phyloP scores from a whole-genome alignment of 139 green algal genomes.

The Micromonas commoda region DNA sequence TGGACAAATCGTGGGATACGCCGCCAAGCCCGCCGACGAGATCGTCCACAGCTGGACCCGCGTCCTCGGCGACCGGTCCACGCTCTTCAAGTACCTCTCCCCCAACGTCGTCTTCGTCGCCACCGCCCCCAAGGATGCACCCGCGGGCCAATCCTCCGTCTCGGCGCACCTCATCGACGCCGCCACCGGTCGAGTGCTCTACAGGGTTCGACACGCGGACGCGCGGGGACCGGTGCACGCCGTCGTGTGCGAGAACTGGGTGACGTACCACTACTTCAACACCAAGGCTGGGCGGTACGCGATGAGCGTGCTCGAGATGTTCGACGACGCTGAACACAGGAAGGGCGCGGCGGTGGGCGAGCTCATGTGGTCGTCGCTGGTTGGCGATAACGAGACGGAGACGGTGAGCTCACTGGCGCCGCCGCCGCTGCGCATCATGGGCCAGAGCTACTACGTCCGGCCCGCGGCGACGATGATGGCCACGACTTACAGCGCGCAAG shows the following conservation, averaged over 20 bases:
- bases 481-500: constrained; percentile 59
- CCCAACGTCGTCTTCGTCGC: constrained; percentile 83
- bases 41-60: constrained; percentile 64
- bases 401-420: constrained; percentile 47
- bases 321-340: constrained; percentile 50
- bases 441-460: constrained; percentile 52
- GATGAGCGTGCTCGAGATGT: constrained; percentile 72
- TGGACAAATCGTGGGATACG: constrained; percentile 46
- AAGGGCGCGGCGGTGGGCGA: background rate
- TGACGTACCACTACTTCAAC: constrained; percentile 71
- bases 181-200: constrained; percentile 69
- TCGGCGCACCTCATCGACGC: constrained; percentile 68
- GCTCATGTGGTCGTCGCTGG: constrained; percentile 4
- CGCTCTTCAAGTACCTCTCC: constrained; percentile 89
- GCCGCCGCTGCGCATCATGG: constrained; percentile 52
- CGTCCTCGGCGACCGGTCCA: constrained; percentile 67
- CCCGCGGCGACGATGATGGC: constrained; percentile 45
- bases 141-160: too few relatives aligned
- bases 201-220: constrained; percentile 56
- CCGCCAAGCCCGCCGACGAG: constrained; percentile 42
- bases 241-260: constrained; percentile 73
- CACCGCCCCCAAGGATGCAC: constrained; percentile 30
- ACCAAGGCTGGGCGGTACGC: constrained; percentile 46
- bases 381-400: constrained; percentile 23
- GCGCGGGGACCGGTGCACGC: constrained; percentile 62